Evolutionary conservation across 169 alveolate genomes (phyloP).

Genomic region (Cryptosporidium andersoni): DNA sequence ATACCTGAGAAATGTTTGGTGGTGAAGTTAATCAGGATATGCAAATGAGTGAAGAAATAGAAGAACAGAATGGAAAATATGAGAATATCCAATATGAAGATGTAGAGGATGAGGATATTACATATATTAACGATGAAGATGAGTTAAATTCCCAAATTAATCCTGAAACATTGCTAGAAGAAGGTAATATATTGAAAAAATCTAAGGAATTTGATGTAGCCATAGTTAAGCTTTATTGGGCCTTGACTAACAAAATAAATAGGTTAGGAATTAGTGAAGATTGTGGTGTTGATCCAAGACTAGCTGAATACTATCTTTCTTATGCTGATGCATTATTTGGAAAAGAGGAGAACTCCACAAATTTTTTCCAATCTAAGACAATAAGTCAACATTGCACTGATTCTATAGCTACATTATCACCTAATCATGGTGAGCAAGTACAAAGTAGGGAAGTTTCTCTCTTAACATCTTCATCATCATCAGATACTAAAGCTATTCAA

Average conservation of each 20-base stretch:
- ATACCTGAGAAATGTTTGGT: too few relatives aligned
- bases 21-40: too few relatives aligned
- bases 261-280: constrained; percentile 29
- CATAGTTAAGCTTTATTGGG: constrained; percentile 58
- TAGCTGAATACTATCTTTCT: constrained; percentile 38
- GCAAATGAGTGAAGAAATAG: not conserved
- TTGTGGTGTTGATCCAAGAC: constrained; percentile 67
- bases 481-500: constrained; percentile 3
- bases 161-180: constrained; percentile 42
- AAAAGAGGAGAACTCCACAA: constrained; percentile 58
- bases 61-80: constrained; percentile 4
- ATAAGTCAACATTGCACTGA: not conserved
- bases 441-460: constrained; percentile 5
- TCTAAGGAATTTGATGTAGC: constrained; percentile 44
- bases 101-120: not conserved
- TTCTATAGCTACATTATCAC: constrained; percentile 8
- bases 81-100: constrained; percentile 17
- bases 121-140: constrained; percentile 13
- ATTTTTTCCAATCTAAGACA: constrained; percentile 26
- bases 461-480: constrained; percentile 18
- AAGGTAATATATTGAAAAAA: constrained; percentile 47
- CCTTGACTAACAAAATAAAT: constrained; percentile 59
- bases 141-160: constrained; percentile 34
- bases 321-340: constrained; percentile 56
- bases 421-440: constrained; percentile 7